A percentile compares a stretch with the other conserved stretches of the same genome.
These are phyloP conservation scores for Panicum hallii DNA, from an alignment of 202 grass and related monocot species.

Conservation along the genomic window DNA sequence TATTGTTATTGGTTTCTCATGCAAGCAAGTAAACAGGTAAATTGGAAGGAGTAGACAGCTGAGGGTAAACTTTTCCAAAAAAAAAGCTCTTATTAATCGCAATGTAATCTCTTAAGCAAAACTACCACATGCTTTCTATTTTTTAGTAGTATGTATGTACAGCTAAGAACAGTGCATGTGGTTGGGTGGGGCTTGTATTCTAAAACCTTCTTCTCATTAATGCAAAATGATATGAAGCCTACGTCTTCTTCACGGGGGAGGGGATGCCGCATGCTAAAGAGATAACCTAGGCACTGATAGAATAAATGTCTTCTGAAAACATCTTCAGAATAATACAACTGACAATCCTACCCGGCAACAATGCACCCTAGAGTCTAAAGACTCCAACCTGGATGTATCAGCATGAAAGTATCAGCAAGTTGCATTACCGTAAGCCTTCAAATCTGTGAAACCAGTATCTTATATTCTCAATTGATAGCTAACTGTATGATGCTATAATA, in stretches of 20 bases:
- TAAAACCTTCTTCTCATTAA: background rate
- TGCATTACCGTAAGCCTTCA: background rate
- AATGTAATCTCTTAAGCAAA: slow-evolving; percentile 34
- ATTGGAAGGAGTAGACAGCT: slow-evolving; percentile 15
- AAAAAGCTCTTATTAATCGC: background rate
- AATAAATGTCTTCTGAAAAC: background rate
- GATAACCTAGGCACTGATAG: slow-evolving; percentile 13
- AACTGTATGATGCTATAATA: background rate
- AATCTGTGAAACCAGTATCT: slow-evolving; percentile 14
- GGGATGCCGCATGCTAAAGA: background rate
- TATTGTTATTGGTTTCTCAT: slow-evolving; percentile 11
- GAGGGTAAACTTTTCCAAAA: slow-evolving; percentile 11
- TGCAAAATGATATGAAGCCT: background rate
- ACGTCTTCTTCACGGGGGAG: no score
- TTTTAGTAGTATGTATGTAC: background rate
- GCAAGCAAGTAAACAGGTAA: slow-evolving; percentile 22
- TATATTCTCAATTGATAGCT: slow-evolving; percentile 16
- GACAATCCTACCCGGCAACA: slow-evolving; percentile 1
- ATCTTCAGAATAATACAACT: slow-evolving; percentile 12
- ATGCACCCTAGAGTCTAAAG: slow-evolving; percentile 1
- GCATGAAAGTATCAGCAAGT: slow-evolving; percentile 22
- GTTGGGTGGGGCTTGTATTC: background rate
- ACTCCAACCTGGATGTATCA: slow-evolving; percentile 24
- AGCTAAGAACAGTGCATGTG: background rate
- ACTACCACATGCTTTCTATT: background rate